Evolutionary conservation across 768 basidiomycete species (phyloP).

Genomic region (Russula foetens): DNA sequence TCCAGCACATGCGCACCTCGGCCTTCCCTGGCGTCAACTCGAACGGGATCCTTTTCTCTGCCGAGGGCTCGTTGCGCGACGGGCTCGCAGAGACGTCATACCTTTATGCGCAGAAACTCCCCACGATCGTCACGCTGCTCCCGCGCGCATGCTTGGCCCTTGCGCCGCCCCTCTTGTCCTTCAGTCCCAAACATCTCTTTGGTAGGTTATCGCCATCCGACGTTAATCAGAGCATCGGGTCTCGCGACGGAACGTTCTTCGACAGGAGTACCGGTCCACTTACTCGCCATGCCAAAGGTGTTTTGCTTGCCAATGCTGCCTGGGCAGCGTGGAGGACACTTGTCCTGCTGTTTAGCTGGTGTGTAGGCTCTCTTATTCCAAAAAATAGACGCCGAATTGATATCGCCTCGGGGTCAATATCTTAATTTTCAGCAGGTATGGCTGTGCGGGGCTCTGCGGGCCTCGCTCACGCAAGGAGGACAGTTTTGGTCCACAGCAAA

Average conservation of each 20-base stretch:
- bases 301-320: constrained; percentile 70
- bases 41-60: constrained; percentile 23
- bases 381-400: neutral
- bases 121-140: constrained; percentile 73
- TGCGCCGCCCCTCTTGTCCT: constrained; percentile 62
- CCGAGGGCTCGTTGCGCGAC: constrained; percentile 32
- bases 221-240: constrained; percentile 33
- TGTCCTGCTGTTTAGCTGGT: constrained; percentile 67
- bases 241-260: constrained; percentile 74
- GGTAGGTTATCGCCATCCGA: constrained; percentile 39
- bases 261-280: constrained; percentile 51
- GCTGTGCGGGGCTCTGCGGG: constrained; percentile 77
- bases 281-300: constrained; percentile 65
- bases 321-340: constrained; percentile 75
- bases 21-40: constrained; percentile 50
- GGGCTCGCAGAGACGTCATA: constrained; percentile 78
- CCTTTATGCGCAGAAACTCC: constrained; percentile 77
- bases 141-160: constrained; percentile 74
- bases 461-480: constrained; percentile 83
- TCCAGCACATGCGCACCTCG: constrained; percentile 67
- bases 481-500: neutral
- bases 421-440: constrained; percentile 70
- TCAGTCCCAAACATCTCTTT: constrained; percentile 35
- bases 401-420: constrained; percentile 50
- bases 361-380: constrained; percentile 1